A percentile compares a stretch with the other conserved stretches of the same genome.
These are phyloP conservation scores for Phialemoniopsis sp. DNA, from an alignment of 2,329 filamentous ascomycete species.

Conservation along the genomic window DNA sequence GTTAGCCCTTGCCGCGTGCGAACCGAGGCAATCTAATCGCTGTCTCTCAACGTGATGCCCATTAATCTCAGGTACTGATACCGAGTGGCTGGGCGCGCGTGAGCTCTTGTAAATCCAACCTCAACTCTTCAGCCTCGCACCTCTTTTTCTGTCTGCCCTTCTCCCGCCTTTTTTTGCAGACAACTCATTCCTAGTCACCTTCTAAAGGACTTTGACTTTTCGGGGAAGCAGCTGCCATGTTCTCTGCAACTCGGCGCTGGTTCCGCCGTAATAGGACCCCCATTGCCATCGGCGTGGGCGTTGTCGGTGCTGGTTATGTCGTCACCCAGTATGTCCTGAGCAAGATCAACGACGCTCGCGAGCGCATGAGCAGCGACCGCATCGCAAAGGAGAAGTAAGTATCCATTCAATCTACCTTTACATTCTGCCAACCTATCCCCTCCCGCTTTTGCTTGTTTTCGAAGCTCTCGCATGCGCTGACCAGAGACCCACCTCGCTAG, in stretches of 20 bases:
- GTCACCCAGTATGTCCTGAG: conserved; percentile 87
- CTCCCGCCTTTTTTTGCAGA: too few relatives aligned
- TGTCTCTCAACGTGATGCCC: background rate
- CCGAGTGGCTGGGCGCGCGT: conserved; percentile 1
- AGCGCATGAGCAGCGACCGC: conserved; percentile 94
- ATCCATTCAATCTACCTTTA: too few relatives aligned
- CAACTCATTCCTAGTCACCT: too few relatives aligned
- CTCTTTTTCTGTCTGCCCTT: too few relatives aligned
- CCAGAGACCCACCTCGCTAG: conserved; percentile 40
- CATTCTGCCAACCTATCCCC: too few relatives aligned
- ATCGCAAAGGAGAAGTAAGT: conserved; percentile 94
- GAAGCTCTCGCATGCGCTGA: conserved; percentile 4
- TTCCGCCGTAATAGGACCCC: conserved; percentile 86
- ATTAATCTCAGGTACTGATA: too few relatives aligned
- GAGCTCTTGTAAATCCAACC: background rate
- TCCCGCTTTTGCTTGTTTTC: conserved; percentile 1
- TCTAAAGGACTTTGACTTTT: background rate
- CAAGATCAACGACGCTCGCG: conserved; percentile 88
- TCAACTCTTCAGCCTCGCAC: background rate
- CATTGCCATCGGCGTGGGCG: conserved; percentile 80
- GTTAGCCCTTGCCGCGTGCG: conserved; percentile 10
- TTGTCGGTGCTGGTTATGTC: conserved; percentile 86
- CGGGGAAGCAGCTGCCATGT: conserved; percentile 37
- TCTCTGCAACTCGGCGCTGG: conserved; percentile 79
- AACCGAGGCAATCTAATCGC: conserved; percentile 20